Evolutionary conservation across 2,329 filamentous ascomycete species (phyloP).

Genomic region (Diaporthe sp.): DNA sequence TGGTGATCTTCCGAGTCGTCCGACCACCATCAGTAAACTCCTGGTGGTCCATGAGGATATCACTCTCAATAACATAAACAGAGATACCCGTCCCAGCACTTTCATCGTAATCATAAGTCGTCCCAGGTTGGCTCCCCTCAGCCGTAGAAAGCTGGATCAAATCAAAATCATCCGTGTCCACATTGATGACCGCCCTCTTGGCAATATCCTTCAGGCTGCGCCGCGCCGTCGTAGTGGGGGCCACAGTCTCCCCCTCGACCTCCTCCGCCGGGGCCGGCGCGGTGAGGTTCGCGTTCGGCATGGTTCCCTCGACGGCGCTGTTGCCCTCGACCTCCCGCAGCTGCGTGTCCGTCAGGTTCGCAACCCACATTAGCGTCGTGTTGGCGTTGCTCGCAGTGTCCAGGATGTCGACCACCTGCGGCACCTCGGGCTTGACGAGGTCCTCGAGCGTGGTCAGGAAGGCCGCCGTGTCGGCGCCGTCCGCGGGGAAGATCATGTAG

Average conservation of each 20-base stretch:
- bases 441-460: conserved; percentile 13
- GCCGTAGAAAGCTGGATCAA: conserved; percentile 15
- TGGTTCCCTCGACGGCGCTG: conserved; percentile 6
- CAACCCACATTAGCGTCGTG: conserved; percentile 21
- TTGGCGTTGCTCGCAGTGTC: not conserved
- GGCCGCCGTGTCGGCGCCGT: conserved; percentile 2
- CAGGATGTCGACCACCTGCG: not conserved
- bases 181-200: not conserved
- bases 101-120: conserved; percentile 15
- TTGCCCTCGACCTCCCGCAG: conserved; percentile 1
- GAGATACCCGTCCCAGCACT: not conserved
- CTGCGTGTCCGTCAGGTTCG: conserved; percentile 10
- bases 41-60: not conserved
- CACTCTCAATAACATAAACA: conserved; percentile 15
- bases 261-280: not conserved
- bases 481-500: conserved; percentile 2
- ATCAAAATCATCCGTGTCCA: conserved; percentile 12
- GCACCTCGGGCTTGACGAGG: conserved; percentile 12
- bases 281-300: not conserved
- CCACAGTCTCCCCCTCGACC: not conserved
- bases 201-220: not conserved
- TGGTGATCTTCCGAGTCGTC: not conserved
- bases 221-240: not conserved
- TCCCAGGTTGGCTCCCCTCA: conserved; percentile 15
- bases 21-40: conserved; percentile 3